Evolutionary conservation across 129 eudicot genomes (phyloP).

Genomic region (sunflower (Helianthus annuus)): DNA sequence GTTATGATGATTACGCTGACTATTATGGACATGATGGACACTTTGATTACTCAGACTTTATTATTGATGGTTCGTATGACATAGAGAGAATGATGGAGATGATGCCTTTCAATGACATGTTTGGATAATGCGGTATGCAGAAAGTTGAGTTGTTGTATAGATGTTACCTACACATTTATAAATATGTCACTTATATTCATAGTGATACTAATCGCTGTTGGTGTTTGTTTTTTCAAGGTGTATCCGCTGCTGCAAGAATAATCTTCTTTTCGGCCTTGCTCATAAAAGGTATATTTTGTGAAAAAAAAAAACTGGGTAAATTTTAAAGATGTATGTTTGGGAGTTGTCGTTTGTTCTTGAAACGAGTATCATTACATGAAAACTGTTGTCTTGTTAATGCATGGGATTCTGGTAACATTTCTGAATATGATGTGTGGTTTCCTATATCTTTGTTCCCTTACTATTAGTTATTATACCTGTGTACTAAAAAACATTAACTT

Average conservation of each 20-base stretch:
- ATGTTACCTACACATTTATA: neutral
- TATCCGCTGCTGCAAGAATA: neutral
- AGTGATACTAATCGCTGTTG: neutral
- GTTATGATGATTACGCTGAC: neutral
- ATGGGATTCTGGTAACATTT: too few species aligned
- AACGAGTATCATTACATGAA: neutral
- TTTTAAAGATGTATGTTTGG: neutral
- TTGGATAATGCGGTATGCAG: neutral
- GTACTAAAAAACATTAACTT: too few species aligned
- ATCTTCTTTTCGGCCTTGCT: neutral
- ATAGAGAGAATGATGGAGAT: neutral
- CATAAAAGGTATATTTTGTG: neutral
- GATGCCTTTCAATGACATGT: neutral
- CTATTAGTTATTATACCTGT: too few species aligned
- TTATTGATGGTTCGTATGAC: too few species aligned
- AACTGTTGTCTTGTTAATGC: too few species aligned
- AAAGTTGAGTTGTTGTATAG: conserved; percentile 1
- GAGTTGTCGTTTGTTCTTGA: neutral
- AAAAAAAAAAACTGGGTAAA: neutral
- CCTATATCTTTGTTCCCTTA: too few species aligned
- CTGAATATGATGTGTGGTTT: too few species aligned
- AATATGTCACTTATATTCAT: neutral
- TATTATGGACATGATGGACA: neutral
- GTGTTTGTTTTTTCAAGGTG: neutral
- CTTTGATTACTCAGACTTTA: neutral